Base-by-base conservation (phyloP, 1,284 basidiomycete species). In the Moniliophthora roreri region DNA sequence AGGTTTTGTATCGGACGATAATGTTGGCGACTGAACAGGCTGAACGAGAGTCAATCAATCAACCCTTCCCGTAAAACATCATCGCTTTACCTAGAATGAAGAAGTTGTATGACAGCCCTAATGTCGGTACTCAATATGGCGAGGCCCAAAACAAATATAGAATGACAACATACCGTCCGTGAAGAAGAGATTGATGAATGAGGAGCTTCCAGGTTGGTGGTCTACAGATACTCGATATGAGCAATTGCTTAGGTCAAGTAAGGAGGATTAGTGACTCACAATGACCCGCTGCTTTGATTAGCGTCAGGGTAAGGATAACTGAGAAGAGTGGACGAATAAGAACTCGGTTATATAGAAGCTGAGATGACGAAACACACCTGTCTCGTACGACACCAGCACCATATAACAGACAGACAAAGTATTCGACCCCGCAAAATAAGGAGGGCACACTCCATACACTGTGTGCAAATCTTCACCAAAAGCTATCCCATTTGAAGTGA, bases 301-400 rank as follows among this genome's bases (percentile, higher is more conserved):
- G 24, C 18, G 44, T 46, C 44, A 46, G 28, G 24, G 24, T 46
- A n/a, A 46, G 16, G 16, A 46, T 28, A 3, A 46, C 44, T 46
- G 15, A 7, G 18, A 46, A 16, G 10, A 5, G 4, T 10, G 9
- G 15, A 8, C 15, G 13, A 3, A 28, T 28, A 4, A 18, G 16
- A 26, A 10, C 7, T 15, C 24, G 26, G 21, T 3, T 18, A 11
- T 32, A 32, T 32, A 6, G 39, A 40, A 2, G 11, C 28, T 32
- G 28, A 40, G 10, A 21, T 40, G n/a, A 6, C 39, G 39, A 11
- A 37, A 11, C 41, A 23, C n/a, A 46, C 44, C 44, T 28, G 44
- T 28, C 24, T 46, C 44, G 24, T 46, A 46, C 7, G 44, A 23
- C 15, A 46, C 44, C 24, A 46, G 44, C 26, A 46, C 44, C 44